Base-by-base conservation (phyloP, 2,329 filamentous ascomycete genomes). In the Alternaria solani region DNA sequence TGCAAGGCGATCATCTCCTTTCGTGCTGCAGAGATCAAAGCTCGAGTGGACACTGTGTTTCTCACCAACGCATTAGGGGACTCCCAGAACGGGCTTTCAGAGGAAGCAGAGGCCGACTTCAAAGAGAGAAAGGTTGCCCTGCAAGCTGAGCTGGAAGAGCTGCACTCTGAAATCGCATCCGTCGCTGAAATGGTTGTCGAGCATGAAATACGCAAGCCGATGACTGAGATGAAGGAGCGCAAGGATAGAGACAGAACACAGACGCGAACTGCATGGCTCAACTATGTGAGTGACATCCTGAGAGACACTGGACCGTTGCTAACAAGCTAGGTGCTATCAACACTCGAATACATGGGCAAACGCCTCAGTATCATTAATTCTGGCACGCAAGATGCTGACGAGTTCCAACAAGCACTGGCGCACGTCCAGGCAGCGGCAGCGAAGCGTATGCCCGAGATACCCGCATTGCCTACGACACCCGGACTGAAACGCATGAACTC, bases 111-210 rank as follows among this genome's bases (percentile, higher is more conserved):
- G 4, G 80, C 79, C 5, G 84, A 87, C 49, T 81, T 84, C 9
- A 79, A 78, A 14, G 81, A 83, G 4, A 84, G 86, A 25, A 82
- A 85, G 25, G 77, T 78, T 7, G 83, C 83, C 2, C 73, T 90
- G 2, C 85, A 89, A 67, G 84, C 86, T 32, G 90, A 92, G 69
- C 81, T 92, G 1, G 88, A 91, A 65, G 90, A 88, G 5, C 80
- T 92, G 3, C 89, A 90, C 66, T 81, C 88, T 0, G 90, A 92
- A 71, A 88, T 92, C 41, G 79, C 89, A 0, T 87, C 89, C 0
- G 87, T 92, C 2, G 86, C 89, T 7, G 87, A 90, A 63, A 92
- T 92, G 87, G 87, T 89, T 0, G 83, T 89, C 1, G 88, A 91
- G 65, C 86, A 90, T 67, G 87, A 91, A 70, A 85, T 89, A 65